These are phyloP conservation scores for Sicyos baderoa DNA, from an alignment of 306 rosid species.

Conservation along the genomic window DNA sequence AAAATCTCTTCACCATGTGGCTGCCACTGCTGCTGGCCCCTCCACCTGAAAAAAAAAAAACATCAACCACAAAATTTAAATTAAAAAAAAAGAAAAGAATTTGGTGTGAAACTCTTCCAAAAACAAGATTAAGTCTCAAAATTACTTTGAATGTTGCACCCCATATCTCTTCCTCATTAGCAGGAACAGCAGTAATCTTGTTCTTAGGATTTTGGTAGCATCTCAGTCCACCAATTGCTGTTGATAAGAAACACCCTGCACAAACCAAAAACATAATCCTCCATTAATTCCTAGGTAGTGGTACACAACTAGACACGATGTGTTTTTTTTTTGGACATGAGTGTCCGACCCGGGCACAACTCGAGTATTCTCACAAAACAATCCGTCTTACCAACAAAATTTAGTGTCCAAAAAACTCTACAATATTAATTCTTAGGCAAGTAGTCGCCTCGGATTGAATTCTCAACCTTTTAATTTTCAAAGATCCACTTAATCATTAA, in stretches of 20 bases:
- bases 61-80: slow-evolving; percentile 12
- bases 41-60: slow-evolving; percentile 53
- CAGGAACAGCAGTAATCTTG: slow-evolving; percentile 83
- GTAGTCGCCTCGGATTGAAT: too few relatives aligned
- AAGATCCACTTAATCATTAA: too few relatives aligned
- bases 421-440: too few relatives aligned
- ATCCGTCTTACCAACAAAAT: too few relatives aligned
- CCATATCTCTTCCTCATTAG: slow-evolving; percentile 86
- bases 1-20: slow-evolving; percentile 42
- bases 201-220: slow-evolving; percentile 83
- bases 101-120: background rate
- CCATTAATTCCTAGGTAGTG: background rate
- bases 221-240: slow-evolving; percentile 66
- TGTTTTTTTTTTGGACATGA: too few relatives aligned
- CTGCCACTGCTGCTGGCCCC: slow-evolving; percentile 60
- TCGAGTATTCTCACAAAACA: too few relatives aligned
- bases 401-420: too few relatives aligned
- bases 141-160: slow-evolving; percentile 94
- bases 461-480: too few relatives aligned
- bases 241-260: slow-evolving; percentile 87
- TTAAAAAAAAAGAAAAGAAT: background rate
- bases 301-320: too few relatives aligned
- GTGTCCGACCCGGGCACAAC: too few relatives aligned
- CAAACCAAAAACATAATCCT: slow-evolving; percentile 31
- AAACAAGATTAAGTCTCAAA: background rate